Percentiles rank a stretch among this genome's conserved stretches.
These are phyloP conservation scores for Lecanicillium sp. DNA, from an alignment of 2,329 filamentous ascomycete genomes.

Conservation along the genomic window DNA sequence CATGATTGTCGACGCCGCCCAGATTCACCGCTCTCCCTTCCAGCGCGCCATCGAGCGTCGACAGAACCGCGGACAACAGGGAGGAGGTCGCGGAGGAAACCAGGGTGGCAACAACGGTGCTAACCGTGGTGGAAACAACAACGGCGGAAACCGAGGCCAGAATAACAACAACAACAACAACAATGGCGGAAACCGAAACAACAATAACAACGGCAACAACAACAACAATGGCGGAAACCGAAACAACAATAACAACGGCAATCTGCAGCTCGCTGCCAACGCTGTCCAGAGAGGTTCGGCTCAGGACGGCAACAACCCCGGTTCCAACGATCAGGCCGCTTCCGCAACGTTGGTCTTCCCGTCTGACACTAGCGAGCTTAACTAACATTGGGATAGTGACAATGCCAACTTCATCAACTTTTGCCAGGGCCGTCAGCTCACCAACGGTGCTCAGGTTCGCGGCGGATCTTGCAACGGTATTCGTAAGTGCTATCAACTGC, in stretches of 20 bases:
- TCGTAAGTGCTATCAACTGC: conserved; percentile 35
- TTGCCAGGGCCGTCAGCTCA: conserved; percentile 47
- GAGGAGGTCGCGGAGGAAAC: conserved; percentile 17
- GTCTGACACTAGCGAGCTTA: neutral
- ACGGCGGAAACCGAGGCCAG: conserved; percentile 22
- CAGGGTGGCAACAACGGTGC: conserved; percentile 18
- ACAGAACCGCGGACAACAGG: conserved; percentile 28
- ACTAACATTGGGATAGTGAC: conserved; percentile 38
- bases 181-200: conserved; percentile 19
- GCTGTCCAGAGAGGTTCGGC: conserved; percentile 46
- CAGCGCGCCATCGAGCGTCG: conserved; percentile 34
- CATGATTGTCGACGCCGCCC: conserved; percentile 39
- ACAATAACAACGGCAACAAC: conserved; percentile 18
- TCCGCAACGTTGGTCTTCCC: conserved; percentile 43
- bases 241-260: conserved; percentile 22
- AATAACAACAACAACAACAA: conserved; percentile 19
- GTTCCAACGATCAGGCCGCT: conserved; percentile 41
- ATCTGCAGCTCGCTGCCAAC: conserved; percentile 33
- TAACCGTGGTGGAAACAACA: conserved; percentile 19
- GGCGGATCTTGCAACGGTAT: conserved; percentile 59
- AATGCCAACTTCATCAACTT: conserved; percentile 59
- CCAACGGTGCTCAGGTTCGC: conserved; percentile 54
- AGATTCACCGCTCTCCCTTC: conserved; percentile 33
- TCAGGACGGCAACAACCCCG: conserved; percentile 40
- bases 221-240: conserved; percentile 18